These are phyloP conservation scores for Auricularia sp. DNA, from an alignment of 768 basidiomycete genomes.

Conservation along the genomic window DNA sequence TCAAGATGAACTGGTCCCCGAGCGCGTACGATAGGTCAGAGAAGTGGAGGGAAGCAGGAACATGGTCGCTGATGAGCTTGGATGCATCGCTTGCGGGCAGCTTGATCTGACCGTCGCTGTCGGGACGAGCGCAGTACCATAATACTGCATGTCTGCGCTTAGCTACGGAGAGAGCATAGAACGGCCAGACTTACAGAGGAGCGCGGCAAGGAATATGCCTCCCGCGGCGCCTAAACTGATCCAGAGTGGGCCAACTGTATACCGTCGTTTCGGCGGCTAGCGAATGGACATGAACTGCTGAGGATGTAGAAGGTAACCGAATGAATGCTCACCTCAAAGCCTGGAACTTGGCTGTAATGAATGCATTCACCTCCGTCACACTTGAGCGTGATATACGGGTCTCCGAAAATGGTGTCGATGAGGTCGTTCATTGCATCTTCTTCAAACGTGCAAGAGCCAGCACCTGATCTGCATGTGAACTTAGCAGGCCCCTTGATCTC, in stretches of 20 bases:
- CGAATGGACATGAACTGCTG: too few species aligned
- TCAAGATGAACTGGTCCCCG: slow-evolving; percentile 57
- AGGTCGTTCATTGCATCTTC: slow-evolving; percentile 96
- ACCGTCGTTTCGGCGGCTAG: slow-evolving; percentile 73
- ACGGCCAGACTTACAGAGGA: slow-evolving; percentile 35
- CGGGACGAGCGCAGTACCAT: slow-evolving; percentile 73
- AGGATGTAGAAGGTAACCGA: too few species aligned
- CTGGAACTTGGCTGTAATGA: slow-evolving; percentile 88
- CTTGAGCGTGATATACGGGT: slow-evolving; percentile 75
- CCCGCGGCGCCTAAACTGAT: slow-evolving; percentile 68
- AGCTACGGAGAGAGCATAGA: neutral
- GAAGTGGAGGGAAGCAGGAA: slow-evolving; percentile 91
- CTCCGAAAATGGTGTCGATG: slow-evolving; percentile 90
- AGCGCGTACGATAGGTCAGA: slow-evolving; percentile 73
- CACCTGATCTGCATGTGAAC: slow-evolving; percentile 66
- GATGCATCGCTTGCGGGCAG: slow-evolving; percentile 74
- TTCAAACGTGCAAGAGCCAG: slow-evolving; percentile 72
- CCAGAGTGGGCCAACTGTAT: slow-evolving; percentile 70
- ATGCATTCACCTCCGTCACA: slow-evolving; percentile 91
- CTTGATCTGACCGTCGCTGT: slow-evolving; percentile 60
- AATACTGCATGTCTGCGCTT: slow-evolving; percentile 38
- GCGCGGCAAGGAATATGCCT: slow-evolving; percentile 59
- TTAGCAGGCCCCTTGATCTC: slow-evolving; percentile 84
- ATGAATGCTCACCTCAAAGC: too few species aligned
- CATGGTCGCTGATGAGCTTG: slow-evolving; percentile 87